Percentiles rank a stretch among this genome's conserved stretches.
Evolutionary conservation across 352 stramenopile species (phyloP).

Genomic region (Pythium sukuiense): DNA sequence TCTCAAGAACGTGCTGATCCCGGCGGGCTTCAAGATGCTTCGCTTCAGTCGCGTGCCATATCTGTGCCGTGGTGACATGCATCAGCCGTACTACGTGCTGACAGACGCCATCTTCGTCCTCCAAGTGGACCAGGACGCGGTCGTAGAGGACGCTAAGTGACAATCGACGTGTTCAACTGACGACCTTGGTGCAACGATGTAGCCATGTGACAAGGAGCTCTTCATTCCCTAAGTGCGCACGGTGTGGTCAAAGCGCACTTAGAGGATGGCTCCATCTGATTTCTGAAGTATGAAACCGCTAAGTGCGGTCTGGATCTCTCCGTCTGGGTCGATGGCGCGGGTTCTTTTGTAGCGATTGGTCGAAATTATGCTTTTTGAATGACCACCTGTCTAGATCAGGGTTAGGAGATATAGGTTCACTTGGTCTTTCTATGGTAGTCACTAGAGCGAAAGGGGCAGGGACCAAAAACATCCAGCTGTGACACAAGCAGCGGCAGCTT

Average conservation of each 20-base stretch:
- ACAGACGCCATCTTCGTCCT: slow-evolving; percentile 86
- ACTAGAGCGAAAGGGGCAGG: slow-evolving; percentile 26
- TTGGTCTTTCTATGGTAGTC: slow-evolving; percentile 26
- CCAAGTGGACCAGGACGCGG: slow-evolving; percentile 40
- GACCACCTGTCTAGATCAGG: slow-evolving; percentile 22
- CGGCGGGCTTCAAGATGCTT: slow-evolving; percentile 75
- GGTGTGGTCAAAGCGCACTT: slow-evolving; percentile 2
- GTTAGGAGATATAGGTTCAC: slow-evolving; percentile 8
- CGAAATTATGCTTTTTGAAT: slow-evolving; percentile 14
- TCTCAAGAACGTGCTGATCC: slow-evolving; percentile 62
- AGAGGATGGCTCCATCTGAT: neutral
- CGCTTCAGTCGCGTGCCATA: slow-evolving; percentile 84
- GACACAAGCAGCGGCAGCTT: slow-evolving; percentile 10
- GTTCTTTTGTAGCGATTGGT: slow-evolving; percentile 30
- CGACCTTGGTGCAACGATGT: neutral
- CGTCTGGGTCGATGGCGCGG: slow-evolving; percentile 20
- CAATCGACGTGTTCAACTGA: neutral
- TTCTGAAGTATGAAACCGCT: slow-evolving; percentile 8
- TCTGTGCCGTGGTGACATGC: slow-evolving; percentile 74
- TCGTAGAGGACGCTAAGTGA: neutral
- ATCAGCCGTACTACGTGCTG: slow-evolving; percentile 82
- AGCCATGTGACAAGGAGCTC: slow-evolving; percentile 14
- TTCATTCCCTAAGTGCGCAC: neutral
- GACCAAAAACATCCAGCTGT: slow-evolving; percentile 22
- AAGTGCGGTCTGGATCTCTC: slow-evolving; percentile 20